Base-by-base conservation (phyloP, 441 rosid species). In the Brassica balearica region DNA sequence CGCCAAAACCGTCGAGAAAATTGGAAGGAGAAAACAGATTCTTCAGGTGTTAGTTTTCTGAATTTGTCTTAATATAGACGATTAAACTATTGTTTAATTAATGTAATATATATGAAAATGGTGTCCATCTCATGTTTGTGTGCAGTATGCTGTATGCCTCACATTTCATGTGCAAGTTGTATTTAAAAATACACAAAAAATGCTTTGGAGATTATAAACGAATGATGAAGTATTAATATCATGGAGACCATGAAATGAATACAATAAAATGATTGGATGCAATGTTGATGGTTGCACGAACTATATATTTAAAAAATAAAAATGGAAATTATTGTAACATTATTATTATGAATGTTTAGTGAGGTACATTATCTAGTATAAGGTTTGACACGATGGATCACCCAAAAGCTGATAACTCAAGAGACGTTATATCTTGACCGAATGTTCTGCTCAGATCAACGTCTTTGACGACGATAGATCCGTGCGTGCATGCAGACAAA, bases 21-120 rank as follows among this genome's bases (percentile, higher is more conserved):
- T 0, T 73, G 76, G 73, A 64, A 46, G 55, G 55, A 46, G 55
- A 46, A 46, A 46, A 46, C 17, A n/a, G 55, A 12, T 46, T 46
- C 27, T 71, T 81, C 75, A 68, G 75, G 78, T 19, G 65, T 64
- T 63, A 77, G 72, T 80, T 74, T 74, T 27, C 56, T 70, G 46
- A 70, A 71, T 60, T 66, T 75, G 65, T 76, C 80, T 80, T 60
- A 80, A 80, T 80, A 76, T 80, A 80, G 83, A 71, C 70, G 66
- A 71, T 60, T 46, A 38, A 75, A 75, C 73, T 75, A 51, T 19
- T 75, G 12, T 51, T 48, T 48, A 0, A 9, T 56, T 41, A 3
- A 27, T 69, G 60, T 43, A 53, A 27, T 38, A 11, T 5, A 29
- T 69, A 74, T 69, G 29, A 71, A 79, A 66, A 66, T 76, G 80